phyloP scores from a whole-genome alignment of 371 early-diverging fungal genomes.

The Mucor mucedo region DNA sequence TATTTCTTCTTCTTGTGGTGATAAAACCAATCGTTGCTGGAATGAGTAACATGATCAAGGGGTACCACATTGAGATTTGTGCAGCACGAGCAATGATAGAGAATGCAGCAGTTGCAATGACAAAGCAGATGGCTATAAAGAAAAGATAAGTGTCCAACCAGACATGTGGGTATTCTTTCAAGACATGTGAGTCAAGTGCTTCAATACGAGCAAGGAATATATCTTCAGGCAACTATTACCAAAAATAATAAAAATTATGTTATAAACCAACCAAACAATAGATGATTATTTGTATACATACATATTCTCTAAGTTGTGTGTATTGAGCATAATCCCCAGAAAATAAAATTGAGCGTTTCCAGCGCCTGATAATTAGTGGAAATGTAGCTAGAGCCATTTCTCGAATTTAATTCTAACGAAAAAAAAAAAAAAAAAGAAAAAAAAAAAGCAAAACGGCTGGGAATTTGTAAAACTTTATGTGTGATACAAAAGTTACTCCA shows the following conservation, averaged over 20 bases:
- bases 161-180: conserved; percentile 36
- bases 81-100: conserved; percentile 39
- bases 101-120: conserved; percentile 43
- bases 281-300: conserved; percentile 8
- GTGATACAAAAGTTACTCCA: conserved; percentile 10
- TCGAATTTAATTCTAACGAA: background rate
- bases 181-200: conserved; percentile 30
- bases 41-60: conserved; percentile 33
- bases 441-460: conserved; percentile 7
- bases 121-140: conserved; percentile 31
- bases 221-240: conserved; percentile 36
- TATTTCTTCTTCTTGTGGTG: conserved; percentile 41
- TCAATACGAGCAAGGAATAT: conserved; percentile 30
- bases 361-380: conserved; percentile 28
- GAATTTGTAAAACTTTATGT: conserved; percentile 5
- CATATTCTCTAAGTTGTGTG: conserved; percentile 30
- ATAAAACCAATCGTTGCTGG: conserved; percentile 41
- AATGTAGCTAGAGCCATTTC: conserved; percentile 30
- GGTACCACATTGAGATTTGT: conserved; percentile 42
- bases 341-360: conserved; percentile 25
- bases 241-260: conserved; percentile 6
- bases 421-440: conserved; percentile 12
- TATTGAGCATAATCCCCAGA: conserved; percentile 25
- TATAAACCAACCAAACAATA: conserved; percentile 6
- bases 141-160: conserved; percentile 45